Evolutionary conservation across 805 yeast genomes (phyloP), one percentile per base, ranked within the genome.

Genomic region (Sugiyamaella valdiviana): DNA sequence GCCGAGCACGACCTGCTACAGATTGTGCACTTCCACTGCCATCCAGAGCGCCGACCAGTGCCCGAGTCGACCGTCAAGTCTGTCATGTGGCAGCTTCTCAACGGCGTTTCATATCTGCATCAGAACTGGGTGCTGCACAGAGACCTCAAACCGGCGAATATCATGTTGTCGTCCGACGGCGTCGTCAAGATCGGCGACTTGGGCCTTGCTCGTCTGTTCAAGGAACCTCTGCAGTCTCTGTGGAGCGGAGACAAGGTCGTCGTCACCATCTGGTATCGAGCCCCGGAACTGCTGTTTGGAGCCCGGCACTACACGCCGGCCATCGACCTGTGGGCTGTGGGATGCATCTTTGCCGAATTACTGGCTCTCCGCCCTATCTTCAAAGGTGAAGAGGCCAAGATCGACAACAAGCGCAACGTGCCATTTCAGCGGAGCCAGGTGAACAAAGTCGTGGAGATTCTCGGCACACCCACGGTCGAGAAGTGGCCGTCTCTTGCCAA

Each of bases 351-450:
- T 56, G 98, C 96, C 0, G 99, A 93, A 63, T 69, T 93, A 45
- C 70, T 93, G 12, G 86, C 95, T 1, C 67, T 93, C 26, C 70
- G 96, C 57, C 99, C 99, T 0, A 82, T 93, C 7, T 93, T 93
- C 70, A 93, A 93, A 64, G 99, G 99, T 46, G 99, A 93, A 66
- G 99, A 93, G 62, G 93, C 95, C 12, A 91, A 91, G 58, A 85
- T 91, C 77, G 98, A 90, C 63, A 85, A 85, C 56, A 91, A 89
- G 61, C 90, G 91, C 61, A 83, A 81, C 48, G 90, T 91, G 3
- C 97, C 98, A 2, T 93, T 93, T 66, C 99, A 93, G 65, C 81
- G 84, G 50, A 90, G 86, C 62, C 99, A 93, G 68, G 75, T 91
- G 62, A 84, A 85, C 59, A 89, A 88, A 63, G 90, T 93, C 20